A percentile compares a stretch with the other conserved stretches of the same genome.
phyloP scores from a whole-genome alignment of 2,329 filamentous ascomycete species.

The Curvularia sp. region DNA sequence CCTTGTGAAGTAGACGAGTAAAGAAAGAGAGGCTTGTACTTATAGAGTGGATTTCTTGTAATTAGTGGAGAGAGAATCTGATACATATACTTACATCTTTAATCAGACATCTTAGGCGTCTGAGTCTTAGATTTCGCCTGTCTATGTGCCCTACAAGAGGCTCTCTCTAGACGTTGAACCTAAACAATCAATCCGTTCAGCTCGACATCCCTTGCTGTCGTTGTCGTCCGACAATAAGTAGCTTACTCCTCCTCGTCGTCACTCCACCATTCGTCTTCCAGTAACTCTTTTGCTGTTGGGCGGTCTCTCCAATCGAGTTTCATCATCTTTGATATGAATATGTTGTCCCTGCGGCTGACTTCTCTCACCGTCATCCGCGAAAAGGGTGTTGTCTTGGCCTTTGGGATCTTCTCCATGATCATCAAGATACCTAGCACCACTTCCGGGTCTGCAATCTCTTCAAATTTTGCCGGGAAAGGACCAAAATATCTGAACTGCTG shows the following conservation, averaged over 20 bases:
- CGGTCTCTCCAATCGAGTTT: conserved; percentile 55
- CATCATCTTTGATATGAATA: conserved; percentile 55
- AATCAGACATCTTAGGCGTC: too few species aligned
- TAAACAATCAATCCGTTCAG: too few species aligned
- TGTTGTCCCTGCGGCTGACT: conserved; percentile 24
- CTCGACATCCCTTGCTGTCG: background rate
- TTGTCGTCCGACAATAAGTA: background rate
- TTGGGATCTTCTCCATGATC: conserved; percentile 21
- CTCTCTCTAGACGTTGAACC: too few species aligned
- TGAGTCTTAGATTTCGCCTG: too few species aligned
- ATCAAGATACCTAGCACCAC: conserved; percentile 17
- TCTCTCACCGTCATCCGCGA: conserved; percentile 18
- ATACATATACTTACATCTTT: too few species aligned
- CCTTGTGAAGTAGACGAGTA: too few species aligned
- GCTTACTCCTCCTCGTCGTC: background rate
- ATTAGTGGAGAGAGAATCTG: too few species aligned
- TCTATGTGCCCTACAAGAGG: too few species aligned
- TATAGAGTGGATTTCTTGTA: too few species aligned
- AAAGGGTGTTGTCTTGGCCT: conserved; percentile 28
- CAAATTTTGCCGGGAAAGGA: conserved; percentile 32
- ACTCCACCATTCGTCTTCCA: conserved; percentile 52
- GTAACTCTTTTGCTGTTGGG: conserved; percentile 50
- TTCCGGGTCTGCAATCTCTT: conserved; percentile 31
- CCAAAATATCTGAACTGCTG: conserved; percentile 36
- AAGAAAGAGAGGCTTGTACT: too few species aligned